Base-by-base conservation (phyloP, 352 stramenopile genomes). In the Phytopythium vexans region DNA sequence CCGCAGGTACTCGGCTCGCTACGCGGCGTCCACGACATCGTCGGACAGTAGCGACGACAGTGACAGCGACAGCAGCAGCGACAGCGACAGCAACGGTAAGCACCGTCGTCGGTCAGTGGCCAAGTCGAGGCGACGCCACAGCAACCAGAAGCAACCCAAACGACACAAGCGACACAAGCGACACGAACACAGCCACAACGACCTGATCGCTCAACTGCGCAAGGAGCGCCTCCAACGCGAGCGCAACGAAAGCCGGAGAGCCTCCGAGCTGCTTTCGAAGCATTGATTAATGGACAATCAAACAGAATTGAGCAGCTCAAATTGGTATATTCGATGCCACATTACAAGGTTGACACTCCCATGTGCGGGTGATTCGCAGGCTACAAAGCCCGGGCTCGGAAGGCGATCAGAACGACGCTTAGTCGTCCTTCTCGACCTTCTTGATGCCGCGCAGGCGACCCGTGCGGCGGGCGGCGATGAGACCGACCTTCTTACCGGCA, bases 401-500 rank as follows among this genome's bases (percentile, higher is more conserved):
- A 34, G n/a, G 8, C 10, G 33, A 58, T 41, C 34, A 38, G 34
- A 45, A 58, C 37, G 49, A 34, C 32, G 56, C 63, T 75, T 93
- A 93, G 67, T 84, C 82, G 73, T 93, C 83, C 83, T 93, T 93
- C 69, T 93, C 93, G 43, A 95, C 86, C 88, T 98, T 98, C 92
- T 98, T 98, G 67, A 98, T 97, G 77, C 96, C 96, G 65, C 95
- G 90, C 77, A 99, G 92, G 82, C 96, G 92, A 72, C 96, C 96
- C 52, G 96, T 99, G 70, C 96, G 89, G 62, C 96, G 90, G 70
- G 96, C 96, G 67, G 91, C 96, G 76, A 99, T 99, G 43, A 99
- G 84, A 96, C 97, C 97, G 72, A 98, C 96, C 92, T 99, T 99
- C 74, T 98, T 92, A 98, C 97, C 97, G 46, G 97, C 85, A 37